phyloP scores from a whole-genome alignment of 768 basidiomycete species.

The Tremella yokohamensis region DNA sequence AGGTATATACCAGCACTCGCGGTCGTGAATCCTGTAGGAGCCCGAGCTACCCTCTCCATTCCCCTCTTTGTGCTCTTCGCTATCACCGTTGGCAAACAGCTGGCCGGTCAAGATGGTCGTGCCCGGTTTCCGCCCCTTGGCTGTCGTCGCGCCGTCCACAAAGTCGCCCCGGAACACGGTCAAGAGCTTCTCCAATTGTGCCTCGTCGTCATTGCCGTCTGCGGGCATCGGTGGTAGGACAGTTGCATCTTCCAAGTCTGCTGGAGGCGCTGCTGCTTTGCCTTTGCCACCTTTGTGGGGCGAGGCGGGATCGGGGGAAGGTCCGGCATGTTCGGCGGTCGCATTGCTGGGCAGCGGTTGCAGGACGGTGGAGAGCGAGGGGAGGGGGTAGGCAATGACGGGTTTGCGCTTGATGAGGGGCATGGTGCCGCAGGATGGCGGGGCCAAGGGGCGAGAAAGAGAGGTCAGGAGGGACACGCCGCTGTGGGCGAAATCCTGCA shows the following conservation, averaged over 20 bases:
- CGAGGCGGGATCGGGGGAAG: constrained; percentile 8
- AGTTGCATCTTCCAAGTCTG: not conserved
- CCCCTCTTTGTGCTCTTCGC: not conserved
- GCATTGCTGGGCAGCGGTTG: constrained; percentile 22
- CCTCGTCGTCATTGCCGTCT: constrained; percentile 48
- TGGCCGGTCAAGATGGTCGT: constrained; percentile 3
- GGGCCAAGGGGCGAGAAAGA: not conserved
- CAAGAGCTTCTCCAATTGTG: constrained; percentile 42
- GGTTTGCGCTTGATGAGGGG: constrained; percentile 43
- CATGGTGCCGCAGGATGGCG: constrained; percentile 19
- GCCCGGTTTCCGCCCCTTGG: constrained; percentile 1
- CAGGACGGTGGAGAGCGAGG: constrained; percentile 34
- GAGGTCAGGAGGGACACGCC: not conserved
- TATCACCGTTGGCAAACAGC: constrained; percentile 6
- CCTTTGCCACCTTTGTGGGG: constrained; percentile 2
- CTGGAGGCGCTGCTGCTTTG: not conserved
- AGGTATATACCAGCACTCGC: constrained; percentile 76
- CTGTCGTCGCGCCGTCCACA: constrained; percentile 5
- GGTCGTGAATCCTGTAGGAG: constrained; percentile 29
- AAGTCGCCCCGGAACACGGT: constrained; percentile 39
- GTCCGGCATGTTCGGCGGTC: constrained; percentile 3
- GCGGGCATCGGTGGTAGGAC: constrained; percentile 32
- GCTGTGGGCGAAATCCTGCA: too few relatives aligned
- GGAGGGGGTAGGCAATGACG: constrained; percentile 38
- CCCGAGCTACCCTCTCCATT: constrained; percentile 1